Evolutionary conservation across 148 eudicot genomes (phyloP).

Genomic region (Arbutus unedo): DNA sequence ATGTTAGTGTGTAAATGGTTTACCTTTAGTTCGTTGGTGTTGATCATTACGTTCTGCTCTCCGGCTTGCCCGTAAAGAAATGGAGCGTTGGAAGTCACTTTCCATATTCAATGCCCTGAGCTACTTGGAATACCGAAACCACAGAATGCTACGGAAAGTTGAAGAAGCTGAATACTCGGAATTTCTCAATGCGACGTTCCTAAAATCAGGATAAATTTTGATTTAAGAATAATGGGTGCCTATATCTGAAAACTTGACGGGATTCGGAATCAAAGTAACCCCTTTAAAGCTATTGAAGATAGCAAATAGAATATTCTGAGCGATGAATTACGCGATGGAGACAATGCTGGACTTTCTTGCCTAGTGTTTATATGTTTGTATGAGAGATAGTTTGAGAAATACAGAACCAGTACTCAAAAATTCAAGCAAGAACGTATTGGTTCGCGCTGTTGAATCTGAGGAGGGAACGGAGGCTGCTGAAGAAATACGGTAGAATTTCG

Average conservation of each 20-base stretch:
- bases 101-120: slow-evolving; percentile 38
- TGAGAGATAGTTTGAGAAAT: too few relatives aligned
- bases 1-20: neutral
- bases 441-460: too few relatives aligned
- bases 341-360: neutral
- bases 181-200: neutral
- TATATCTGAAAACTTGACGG: neutral
- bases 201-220: neutral
- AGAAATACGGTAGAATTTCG: too few relatives aligned
- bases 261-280: neutral
- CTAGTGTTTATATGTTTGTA: too few relatives aligned
- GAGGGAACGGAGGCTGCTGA: neutral
- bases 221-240: neutral
- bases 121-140: neutral
- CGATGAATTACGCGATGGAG: neutral
- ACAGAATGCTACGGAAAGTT: neutral
- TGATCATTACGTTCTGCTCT: slow-evolving; percentile 42
- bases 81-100: slow-evolving; percentile 41
- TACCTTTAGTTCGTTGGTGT: slow-evolving; percentile 38
- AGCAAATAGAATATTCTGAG: neutral
- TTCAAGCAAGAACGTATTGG: neutral
- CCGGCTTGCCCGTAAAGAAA: slow-evolving; percentile 54
- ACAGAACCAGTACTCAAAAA: neutral
- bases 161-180: neutral
- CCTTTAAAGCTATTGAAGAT: neutral